Base-by-base conservation (phyloP, 768 basidiomycete species). In the Macrolepiota albuminosa region DNA sequence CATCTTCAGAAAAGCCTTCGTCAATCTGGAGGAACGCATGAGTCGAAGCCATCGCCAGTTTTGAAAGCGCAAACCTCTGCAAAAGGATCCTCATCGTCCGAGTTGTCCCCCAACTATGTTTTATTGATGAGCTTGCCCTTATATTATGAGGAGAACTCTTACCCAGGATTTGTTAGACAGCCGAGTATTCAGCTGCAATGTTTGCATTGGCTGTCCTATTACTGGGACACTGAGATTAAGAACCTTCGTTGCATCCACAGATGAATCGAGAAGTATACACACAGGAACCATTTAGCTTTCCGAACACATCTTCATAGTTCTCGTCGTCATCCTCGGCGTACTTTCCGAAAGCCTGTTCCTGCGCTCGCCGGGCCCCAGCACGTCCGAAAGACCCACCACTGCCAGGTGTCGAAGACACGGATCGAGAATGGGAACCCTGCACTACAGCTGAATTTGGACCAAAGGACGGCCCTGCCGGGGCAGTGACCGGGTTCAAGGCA, bases 301-400 rank as follows among this genome's bases (percentile, higher is more conserved):
- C 93, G 72, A 98, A 96, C 10, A 98, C 87, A 70, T 97, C 96
- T 50, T 96, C 93, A 67, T 97, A 98, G 69, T 98, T 93, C 67
- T 98, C 91, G 31, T 97, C 92, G 51, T 82, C 83, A 9, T 85
- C 86, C 72, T 96, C 94, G 6, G 91, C 78, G 71, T 96, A 97
- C 70, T 93, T 94, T 24, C 82, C 83, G 63, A 96, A 87, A 58
- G 77, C 77, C 59, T 84, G 80, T 61, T 78, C 83, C 54, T 78
- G 71, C 39, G 81, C 63, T 60, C 82, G 75, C 61, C 77, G 76
- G 2, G 86, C 84, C 62, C 91, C 89, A 3, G 84, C 78, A 10
- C 83, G 79, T 18, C 91, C 89, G 61, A 88, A 78, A 10, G 91
- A 91, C 6, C 82, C 84, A 18, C 73, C 74, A 24, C 65, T 73